These are phyloP conservation scores for Buddleja alternifolia DNA, from an alignment of 257 asterid genomes.

Conservation along the genomic window DNA sequence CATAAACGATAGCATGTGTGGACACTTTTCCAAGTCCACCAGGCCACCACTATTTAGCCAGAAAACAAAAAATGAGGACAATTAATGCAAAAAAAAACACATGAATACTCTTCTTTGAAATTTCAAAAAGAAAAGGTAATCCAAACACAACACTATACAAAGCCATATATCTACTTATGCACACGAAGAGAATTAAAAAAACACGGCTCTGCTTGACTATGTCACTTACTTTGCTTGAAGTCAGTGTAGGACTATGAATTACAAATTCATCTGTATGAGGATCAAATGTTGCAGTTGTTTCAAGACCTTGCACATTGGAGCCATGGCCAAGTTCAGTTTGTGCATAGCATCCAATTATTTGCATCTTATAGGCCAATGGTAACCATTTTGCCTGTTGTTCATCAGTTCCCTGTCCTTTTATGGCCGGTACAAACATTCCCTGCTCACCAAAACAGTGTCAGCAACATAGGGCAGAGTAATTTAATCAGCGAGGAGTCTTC, in stretches of 20 bases:
- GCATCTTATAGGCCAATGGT: conserved; percentile 92
- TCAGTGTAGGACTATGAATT: conserved; percentile 93
- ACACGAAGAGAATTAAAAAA: conserved; percentile 22
- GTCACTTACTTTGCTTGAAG: conserved; percentile 89
- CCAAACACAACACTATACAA: conserved; percentile 1
- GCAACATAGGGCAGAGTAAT: too few relatives aligned
- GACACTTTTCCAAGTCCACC: conserved; percentile 99
- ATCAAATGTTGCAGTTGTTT: conserved; percentile 98
- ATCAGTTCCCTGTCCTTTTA: conserved; percentile 95
- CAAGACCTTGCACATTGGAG: conserved; percentile 98
- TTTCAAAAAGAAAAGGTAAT: conserved; percentile 2
- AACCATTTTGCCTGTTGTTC: conserved; percentile 92
- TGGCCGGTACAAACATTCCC: conserved; percentile 97
- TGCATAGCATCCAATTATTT: conserved; percentile 98
- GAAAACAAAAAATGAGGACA: conserved; percentile 24
- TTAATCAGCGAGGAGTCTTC: neutral
- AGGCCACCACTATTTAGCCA: conserved; percentile 91
- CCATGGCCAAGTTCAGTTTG: conserved; percentile 99
- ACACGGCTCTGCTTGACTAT: neutral
- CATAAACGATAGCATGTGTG: conserved; percentile 89
- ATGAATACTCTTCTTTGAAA: neutral
- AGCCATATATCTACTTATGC: conserved; percentile 21
- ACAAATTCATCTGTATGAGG: conserved; percentile 87
- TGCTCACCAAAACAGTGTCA: conserved; percentile 34
- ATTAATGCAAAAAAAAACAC: neutral